Evolutionary conservation across 495 filamentous ascomycete species (phyloP).

Genomic region (Penicillium egyptiacum): DNA sequence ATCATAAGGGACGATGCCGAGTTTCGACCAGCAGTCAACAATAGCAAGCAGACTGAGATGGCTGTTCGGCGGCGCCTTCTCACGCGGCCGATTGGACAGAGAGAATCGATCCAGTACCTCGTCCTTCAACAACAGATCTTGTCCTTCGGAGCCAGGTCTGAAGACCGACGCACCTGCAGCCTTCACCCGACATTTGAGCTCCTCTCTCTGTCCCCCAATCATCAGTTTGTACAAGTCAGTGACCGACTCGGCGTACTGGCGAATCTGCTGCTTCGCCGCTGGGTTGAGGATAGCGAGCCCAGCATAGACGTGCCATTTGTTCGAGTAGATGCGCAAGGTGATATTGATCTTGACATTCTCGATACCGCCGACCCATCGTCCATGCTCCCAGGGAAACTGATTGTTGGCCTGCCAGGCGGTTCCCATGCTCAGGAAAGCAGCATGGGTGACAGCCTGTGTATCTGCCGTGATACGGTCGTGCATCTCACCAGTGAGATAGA

Average conservation of each 20-base stretch:
- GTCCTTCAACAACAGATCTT: conserved; percentile 73
- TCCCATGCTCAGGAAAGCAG: conserved; percentile 95
- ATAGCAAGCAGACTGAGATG: conserved; percentile 94
- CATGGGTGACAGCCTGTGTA: conserved; percentile 96
- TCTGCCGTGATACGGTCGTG: conserved; percentile 98
- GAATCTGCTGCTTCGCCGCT: conserved; percentile 84
- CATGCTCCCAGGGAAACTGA: conserved; percentile 94
- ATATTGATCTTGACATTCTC: conserved; percentile 99
- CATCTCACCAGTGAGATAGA: conserved; percentile 78
- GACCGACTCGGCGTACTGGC: conserved; percentile 87
- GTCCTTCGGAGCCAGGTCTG: conserved; percentile 50
- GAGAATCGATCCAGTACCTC: conserved; percentile 86
- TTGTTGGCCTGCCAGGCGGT: conserved; percentile 91
- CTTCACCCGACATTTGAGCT: conserved; percentile 78
- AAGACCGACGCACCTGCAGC: conserved; percentile 81
- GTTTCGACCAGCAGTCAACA: conserved; percentile 95
- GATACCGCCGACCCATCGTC: conserved; percentile 91
- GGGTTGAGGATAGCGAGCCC: conserved; percentile 96
- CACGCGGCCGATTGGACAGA: conserved; percentile 60
- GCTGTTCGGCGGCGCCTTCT: conserved; percentile 76
- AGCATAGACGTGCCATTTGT: conserved; percentile 99
- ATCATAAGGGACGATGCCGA: conserved; percentile 93
- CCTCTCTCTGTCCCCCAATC: conserved; percentile 76
- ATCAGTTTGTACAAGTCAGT: conserved; percentile 97
- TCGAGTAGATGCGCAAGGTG: conserved; percentile 92